Percentiles rank a stretch among this genome's conserved stretches.
Evolutionary conservation across 73 alveolate genomes (phyloP).

Genomic region (Stentor coeruleus): DNA sequence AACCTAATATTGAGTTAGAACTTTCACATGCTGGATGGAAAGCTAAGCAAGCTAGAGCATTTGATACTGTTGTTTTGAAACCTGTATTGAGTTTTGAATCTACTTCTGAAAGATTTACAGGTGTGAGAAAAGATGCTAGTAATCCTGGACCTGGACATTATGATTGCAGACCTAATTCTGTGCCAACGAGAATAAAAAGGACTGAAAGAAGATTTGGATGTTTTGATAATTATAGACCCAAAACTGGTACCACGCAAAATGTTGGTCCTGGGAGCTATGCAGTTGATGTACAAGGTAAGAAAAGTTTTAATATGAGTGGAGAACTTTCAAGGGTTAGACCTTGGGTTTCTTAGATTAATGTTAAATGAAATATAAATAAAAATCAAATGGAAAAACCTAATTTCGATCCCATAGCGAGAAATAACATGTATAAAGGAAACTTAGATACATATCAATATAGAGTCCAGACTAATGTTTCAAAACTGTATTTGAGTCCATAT

Average conservation of each 20-base stretch:
- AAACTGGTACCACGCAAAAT: slow-evolving; percentile 2
- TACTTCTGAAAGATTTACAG: not conserved
- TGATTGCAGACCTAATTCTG: not conserved
- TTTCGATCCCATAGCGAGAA: too few relatives aligned
- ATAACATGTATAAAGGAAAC: too few relatives aligned
- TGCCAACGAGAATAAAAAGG: not conserved
- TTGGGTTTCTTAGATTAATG: slow-evolving; percentile 5
- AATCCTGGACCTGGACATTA: slow-evolving; percentile 23
- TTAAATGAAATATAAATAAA: too few relatives aligned
- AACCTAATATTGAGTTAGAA: not conserved
- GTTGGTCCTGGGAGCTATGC: slow-evolving; percentile 25
- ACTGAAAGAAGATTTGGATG: not conserved
- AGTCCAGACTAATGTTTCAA: too few relatives aligned
- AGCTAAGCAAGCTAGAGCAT: slow-evolving; percentile 3
- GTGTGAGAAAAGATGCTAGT: not conserved
- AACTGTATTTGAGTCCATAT: too few relatives aligned
- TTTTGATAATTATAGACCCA: slow-evolving; percentile 10
- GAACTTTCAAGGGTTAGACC: slow-evolving; percentile 15
- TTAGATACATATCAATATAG: too few relatives aligned
- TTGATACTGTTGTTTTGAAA: not conserved
- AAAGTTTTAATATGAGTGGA: slow-evolving; percentile 15
- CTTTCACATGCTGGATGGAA: slow-evolving; percentile 1
- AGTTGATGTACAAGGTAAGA: not conserved
- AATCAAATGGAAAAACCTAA: too few relatives aligned
- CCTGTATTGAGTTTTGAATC: slow-evolving; percentile 12